Evolutionary conservation across 2,329 filamentous ascomycete species (phyloP).

Genomic region (Chalaropsis ovoidea): DNA sequence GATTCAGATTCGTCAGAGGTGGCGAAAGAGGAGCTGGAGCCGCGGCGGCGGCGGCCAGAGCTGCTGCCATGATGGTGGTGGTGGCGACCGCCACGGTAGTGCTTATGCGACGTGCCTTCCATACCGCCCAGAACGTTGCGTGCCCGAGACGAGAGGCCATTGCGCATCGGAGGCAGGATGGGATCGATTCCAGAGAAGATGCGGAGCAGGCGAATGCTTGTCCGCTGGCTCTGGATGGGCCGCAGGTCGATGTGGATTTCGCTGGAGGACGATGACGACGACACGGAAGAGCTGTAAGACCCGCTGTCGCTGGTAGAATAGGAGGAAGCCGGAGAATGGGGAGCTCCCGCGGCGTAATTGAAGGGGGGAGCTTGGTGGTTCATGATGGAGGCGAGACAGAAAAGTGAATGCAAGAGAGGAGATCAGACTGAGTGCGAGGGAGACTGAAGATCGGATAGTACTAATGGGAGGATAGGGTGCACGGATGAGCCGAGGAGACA

Average conservation of each 20-base stretch:
- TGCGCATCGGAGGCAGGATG: conserved; percentile 19
- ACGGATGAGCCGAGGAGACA: neutral
- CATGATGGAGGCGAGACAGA: conserved; percentile 9
- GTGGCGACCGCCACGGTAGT: conserved; percentile 10
- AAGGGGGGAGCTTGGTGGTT: neutral
- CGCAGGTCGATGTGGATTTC: conserved; percentile 5
- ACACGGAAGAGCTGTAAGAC: neutral
- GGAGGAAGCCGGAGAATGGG: neutral
- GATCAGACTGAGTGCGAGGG: neutral
- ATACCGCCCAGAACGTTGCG: neutral
- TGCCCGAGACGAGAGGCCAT: conserved; percentile 10
- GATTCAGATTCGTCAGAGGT: conserved; percentile 10
- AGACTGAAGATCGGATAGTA: neutral
- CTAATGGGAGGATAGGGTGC: neutral
- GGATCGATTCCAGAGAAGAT: conserved; percentile 25
- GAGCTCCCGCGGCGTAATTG: neutral
- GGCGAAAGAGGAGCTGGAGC: conserved; percentile 1
- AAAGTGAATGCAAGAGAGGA: neutral
- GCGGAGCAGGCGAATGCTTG: conserved; percentile 22
- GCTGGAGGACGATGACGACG: conserved; percentile 10
- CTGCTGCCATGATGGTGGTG: conserved; percentile 5
- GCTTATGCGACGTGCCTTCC: neutral
- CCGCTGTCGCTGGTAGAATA: conserved; percentile 19
- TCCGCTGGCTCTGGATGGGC: conserved; percentile 17
- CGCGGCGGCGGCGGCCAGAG: neutral